phyloP scores from a whole-genome alignment of 2,329 filamentous ascomycete species.

The Daldinia sp. region DNA sequence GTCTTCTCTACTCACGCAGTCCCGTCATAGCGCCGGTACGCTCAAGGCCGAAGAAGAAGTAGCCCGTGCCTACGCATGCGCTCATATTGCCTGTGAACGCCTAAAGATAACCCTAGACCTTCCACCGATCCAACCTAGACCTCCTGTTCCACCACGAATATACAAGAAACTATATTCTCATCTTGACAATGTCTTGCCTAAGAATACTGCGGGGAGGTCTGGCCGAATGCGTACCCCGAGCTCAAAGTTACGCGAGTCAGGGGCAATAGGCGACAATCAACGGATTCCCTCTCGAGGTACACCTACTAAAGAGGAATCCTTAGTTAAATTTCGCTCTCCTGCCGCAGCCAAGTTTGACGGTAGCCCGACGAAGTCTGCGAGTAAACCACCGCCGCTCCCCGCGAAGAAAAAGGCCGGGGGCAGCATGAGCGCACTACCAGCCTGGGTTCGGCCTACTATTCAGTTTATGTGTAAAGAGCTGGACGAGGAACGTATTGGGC shows the following conservation, averaged over 20 bases:
- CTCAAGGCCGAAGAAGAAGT: slow-evolving; percentile 89
- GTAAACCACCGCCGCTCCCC: slow-evolving; percentile 41
- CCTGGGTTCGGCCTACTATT: slow-evolving; percentile 75
- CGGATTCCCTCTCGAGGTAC: slow-evolving; percentile 53
- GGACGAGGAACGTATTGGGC: slow-evolving; percentile 67
- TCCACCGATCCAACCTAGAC: slow-evolving; percentile 76
- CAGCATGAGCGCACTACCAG: slow-evolving; percentile 53
- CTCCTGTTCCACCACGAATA: slow-evolving; percentile 79
- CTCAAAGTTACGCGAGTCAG: slow-evolving; percentile 48
- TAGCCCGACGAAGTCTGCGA: slow-evolving; percentile 56
- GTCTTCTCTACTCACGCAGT: slow-evolving; percentile 79
- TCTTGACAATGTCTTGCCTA: slow-evolving; percentile 75
- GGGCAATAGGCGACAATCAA: slow-evolving; percentile 46
- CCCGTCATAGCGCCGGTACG: slow-evolving; percentile 76
- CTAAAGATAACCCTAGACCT: slow-evolving; percentile 80
- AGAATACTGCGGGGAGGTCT: slow-evolving; percentile 36
- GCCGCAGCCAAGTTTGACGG: slow-evolving; percentile 48
- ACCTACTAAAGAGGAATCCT: slow-evolving; percentile 56
- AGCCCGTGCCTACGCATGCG: slow-evolving; percentile 83
- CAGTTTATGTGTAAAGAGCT: slow-evolving; percentile 71
- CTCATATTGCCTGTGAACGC: slow-evolving; percentile 87
- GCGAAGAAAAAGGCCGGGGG: slow-evolving; percentile 47
- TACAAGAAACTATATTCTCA: slow-evolving; percentile 87
- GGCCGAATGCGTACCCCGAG: slow-evolving; percentile 47
- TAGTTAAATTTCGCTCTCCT: slow-evolving; percentile 55